phyloP scores from a whole-genome alignment of 1,139 yeast species.

The Saccharomyces hybrid region DNA sequence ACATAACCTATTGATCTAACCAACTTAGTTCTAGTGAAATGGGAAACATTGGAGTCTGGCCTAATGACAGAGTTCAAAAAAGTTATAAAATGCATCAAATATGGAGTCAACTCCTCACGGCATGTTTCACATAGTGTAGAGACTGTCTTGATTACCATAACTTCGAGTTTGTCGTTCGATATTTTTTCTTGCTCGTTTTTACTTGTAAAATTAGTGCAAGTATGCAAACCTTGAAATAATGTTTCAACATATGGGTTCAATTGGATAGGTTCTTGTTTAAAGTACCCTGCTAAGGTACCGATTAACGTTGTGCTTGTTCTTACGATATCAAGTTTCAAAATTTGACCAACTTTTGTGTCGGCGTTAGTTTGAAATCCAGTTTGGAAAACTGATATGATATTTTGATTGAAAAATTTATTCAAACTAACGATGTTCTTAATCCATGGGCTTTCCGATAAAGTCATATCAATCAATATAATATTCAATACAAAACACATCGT shows the following conservation, averaged over 20 bases:
- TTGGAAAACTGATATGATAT: constrained; percentile 25
- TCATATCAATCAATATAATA: constrained; percentile 38
- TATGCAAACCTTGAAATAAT: constrained; percentile 36
- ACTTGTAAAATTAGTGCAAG: constrained; percentile 15
- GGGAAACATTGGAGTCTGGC: constrained; percentile 38
- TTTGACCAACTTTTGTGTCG: constrained; percentile 8
- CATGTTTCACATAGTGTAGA: constrained; percentile 55
- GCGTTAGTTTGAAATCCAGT: constrained; percentile 20
- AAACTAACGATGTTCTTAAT: constrained; percentile 33
- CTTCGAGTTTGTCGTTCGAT: constrained; percentile 24
- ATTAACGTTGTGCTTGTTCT: constrained; percentile 47
- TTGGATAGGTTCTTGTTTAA: constrained; percentile 36
- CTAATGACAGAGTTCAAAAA: constrained; percentile 47
- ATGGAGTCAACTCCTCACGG: constrained; percentile 39
- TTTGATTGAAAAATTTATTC: constrained; percentile 21
- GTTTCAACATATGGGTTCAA: constrained; percentile 47
- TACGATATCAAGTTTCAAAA: constrained; percentile 27
- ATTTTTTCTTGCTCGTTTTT: constrained; percentile 4
- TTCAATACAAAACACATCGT: constrained; percentile 59
- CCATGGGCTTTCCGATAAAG: constrained; percentile 36
- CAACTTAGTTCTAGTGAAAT: constrained; percentile 52
- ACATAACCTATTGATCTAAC: constrained; percentile 56
- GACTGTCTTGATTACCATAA: constrained; percentile 51
- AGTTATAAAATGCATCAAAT: constrained; percentile 46
- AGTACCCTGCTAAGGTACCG: constrained; percentile 48